Base-by-base conservation (phyloP, 306 rosid species). In the Neltuma alba region DNA sequence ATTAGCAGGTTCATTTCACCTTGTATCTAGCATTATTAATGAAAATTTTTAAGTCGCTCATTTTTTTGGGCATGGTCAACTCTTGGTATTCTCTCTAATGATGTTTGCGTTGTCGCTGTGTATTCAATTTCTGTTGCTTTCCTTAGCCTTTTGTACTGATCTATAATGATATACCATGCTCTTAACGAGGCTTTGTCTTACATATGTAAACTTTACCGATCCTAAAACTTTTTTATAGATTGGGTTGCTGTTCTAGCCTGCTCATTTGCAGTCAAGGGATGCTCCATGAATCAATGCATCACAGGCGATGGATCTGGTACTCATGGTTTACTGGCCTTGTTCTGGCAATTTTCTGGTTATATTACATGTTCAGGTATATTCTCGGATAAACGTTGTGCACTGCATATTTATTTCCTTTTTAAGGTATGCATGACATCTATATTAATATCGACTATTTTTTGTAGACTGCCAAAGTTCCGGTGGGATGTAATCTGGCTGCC, bases 401-500 rank as follows among this genome's bases (percentile, higher is more conserved):
- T 72, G 84, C 86, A 72, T 52, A n/a, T 23, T 79, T 41, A 45
- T 15, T 37, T 77, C 33, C 40, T 21, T 72, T 66, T 21, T 62
- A 50, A 33, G 30, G 62, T 31, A 70, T 33, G 42, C 70, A 36
- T 40, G 70, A 36, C n/a, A 20, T 65, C 70, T 2, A 18, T 38
- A 4, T 30, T 66, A 16, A 47, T 23, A 15, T 23, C 1, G 9
- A 67, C 28, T 21, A 16, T 54, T 54, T 65, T 34, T 82, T 58
- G 74, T 66, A 93, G 99, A 82, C 62, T 95, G 89, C 90, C 93
- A 60, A 93, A 72, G 84, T 90, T 95, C 80, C 94, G 82, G 54
- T 95, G 99, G 99, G 97, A 93, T 81, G 87, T 88, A 69, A 83
- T 93, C 76, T 95, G 98, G 98, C 91, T 90, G 60, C 99, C 99